Conservation (phyloP, 163 green algal genomes). For the Scenedesmus sp. region DNA sequence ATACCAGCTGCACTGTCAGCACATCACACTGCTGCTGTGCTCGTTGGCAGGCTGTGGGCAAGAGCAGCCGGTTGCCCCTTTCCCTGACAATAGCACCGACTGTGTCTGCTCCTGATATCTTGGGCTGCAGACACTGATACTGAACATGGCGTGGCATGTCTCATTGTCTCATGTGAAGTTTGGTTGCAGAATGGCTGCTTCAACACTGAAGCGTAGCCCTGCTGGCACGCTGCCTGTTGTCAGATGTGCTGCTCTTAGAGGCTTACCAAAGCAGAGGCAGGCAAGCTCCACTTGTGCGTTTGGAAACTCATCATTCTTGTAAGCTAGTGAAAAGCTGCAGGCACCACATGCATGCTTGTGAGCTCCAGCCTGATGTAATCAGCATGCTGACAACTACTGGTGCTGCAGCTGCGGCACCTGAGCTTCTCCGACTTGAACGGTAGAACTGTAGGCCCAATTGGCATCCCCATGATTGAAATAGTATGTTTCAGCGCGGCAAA, state of each 20-base stretch:
- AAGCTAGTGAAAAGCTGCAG: slow-evolving; percentile 38
- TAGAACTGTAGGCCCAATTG: slow-evolving; percentile 12
- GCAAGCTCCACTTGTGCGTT: slow-evolving; percentile 38
- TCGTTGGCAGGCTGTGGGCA: not conserved
- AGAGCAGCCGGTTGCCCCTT: too few species aligned
- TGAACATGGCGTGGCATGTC: too few species aligned
- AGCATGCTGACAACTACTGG: not conserved
- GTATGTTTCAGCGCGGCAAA: not conserved
- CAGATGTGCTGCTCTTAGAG: not conserved
- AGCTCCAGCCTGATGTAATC: not conserved
- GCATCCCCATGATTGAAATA: slow-evolving; percentile 30
- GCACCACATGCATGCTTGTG: not conserved
- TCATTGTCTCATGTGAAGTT: too few species aligned
- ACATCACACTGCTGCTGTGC: not conserved
- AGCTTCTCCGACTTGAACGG: slow-evolving; percentile 51
- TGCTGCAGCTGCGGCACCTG: slow-evolving; percentile 36
- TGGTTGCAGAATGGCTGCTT: too few species aligned
- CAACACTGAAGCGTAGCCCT: not conserved
- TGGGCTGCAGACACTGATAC: not conserved
- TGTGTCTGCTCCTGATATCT: not conserved
- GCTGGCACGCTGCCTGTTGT: not conserved
- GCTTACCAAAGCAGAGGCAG: slow-evolving; percentile 45
- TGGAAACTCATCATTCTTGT: not conserved
- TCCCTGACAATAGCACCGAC: too few species aligned
- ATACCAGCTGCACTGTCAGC: not conserved